Base-by-base conservation (phyloP, 495 filamentous ascomycete species). In the Halenospora varia region DNA sequence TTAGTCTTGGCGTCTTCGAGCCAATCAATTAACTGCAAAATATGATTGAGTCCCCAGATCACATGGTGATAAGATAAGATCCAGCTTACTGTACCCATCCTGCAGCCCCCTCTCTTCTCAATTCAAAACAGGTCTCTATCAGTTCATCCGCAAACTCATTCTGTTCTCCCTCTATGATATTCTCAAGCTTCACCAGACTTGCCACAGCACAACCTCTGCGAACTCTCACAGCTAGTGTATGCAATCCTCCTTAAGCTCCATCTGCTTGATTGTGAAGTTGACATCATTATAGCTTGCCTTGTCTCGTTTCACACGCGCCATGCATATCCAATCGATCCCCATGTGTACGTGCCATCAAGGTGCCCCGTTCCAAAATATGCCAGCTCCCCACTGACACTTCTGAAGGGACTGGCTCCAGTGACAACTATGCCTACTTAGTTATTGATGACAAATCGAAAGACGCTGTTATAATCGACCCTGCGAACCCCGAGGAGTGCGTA, bases 391-490 rank as follows among this genome's bases (percentile, higher is more conserved):
- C n/a, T n/a, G n/a, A n/a, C n/a, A n/a, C n/a, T n/a, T n/a, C n/a
- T n/a, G n/a, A n/a, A 96, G 94, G 93, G 92, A 86, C 83, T 73
- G 95, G 94, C 44, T 88, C 75, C 52, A 81, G 85, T 67, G 88
- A 98, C 70, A 98, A 97, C 74, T 98, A 97, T 76, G 93, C 95
- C 66, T 98, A 98, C 68, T 83, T 98, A 2, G 87, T 98, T 17
- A 82, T 87, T 25, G 94, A 98, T 67, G 92, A 97, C 61, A 87
- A 89, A 62, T 86, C 91, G 2, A 87, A 89, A 64, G 87, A 92
- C 56, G 90, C 95, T n/a, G 91, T 96, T 41, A 88, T 98, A 41
- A 89, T 98, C 61, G 94, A 98, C 62, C 95, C 94, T 24, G 94
- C 94, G 17, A 82, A 97, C 71, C 93, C 93, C 10, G 79, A 85